Conservation (phyloP, 495 filamentous ascomycete genomes). For the Rostrohypoxylon terebratum region DNA sequence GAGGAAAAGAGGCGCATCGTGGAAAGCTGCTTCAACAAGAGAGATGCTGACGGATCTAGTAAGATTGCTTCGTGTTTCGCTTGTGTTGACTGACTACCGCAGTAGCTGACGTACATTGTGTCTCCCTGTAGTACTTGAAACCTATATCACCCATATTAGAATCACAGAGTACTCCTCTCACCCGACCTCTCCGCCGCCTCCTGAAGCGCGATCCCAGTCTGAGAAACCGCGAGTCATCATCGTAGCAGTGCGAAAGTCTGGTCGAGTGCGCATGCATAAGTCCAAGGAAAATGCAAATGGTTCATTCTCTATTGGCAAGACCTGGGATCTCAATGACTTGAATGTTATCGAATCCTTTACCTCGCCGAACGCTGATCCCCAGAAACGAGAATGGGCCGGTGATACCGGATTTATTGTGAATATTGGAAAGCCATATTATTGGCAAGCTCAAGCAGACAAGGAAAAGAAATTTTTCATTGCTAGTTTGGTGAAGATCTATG, state of each 20-base stretch:
- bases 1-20: slow-evolving; percentile 95
- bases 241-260: slow-evolving; percentile 89
- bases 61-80: slow-evolving; percentile 52
- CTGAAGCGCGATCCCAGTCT: slow-evolving; percentile 71
- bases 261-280: slow-evolving; percentile 94
- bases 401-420: slow-evolving; percentile 88
- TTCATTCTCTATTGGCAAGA: slow-evolving; percentile 96
- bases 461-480: slow-evolving; percentile 99
- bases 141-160: slow-evolving; percentile 96
- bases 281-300: slow-evolving; percentile 94
- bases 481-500: slow-evolving; percentile 92
- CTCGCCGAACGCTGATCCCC: slow-evolving; percentile 69
- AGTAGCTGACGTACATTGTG: slow-evolving; percentile 32
- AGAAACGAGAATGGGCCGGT: slow-evolving; percentile 80
- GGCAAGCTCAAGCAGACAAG: slow-evolving; percentile 89
- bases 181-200: slow-evolving; percentile 88
- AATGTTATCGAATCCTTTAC: slow-evolving; percentile 81
- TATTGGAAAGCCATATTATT: slow-evolving; percentile 94
- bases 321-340: slow-evolving; percentile 93
- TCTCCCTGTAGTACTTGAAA: slow-evolving; percentile 76
- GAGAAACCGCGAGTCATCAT: slow-evolving; percentile 94
- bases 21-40: slow-evolving; percentile 89
- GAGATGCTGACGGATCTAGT: slow-evolving; percentile 84
- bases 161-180: slow-evolving; percentile 85
- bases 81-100: slow-evolving; percentile 9